phyloP scores from a whole-genome alignment of 176 grass and related monocot genomes.

The Triticum monococcum region DNA sequence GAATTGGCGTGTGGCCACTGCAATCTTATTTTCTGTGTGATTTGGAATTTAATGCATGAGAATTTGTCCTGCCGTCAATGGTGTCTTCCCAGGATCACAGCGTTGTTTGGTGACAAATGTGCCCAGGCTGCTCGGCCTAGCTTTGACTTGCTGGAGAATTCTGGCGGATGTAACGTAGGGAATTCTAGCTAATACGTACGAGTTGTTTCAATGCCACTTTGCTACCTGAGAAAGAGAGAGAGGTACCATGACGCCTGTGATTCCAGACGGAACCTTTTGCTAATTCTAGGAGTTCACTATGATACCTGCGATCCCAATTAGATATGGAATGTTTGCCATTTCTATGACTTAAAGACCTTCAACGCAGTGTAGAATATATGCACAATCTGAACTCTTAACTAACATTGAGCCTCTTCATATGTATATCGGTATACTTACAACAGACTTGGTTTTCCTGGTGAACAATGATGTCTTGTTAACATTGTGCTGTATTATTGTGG shows the following conservation, averaged over 20 bases:
- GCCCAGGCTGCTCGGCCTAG: neutral
- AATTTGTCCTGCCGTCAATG: neutral
- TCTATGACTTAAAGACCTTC: neutral
- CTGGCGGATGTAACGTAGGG: neutral
- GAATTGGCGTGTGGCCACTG: neutral
- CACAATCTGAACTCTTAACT: neutral
- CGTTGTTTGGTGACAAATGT: neutral
- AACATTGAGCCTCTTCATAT: neutral
- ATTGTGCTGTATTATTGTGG: neutral
- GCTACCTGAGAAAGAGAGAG: neutral
- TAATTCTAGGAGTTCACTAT: neutral
- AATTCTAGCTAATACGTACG: neutral
- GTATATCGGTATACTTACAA: neutral
- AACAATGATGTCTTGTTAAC: neutral
- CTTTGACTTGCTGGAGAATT: neutral
- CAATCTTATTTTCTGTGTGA: neutral
- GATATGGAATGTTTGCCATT: neutral
- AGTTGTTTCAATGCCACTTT: neutral
- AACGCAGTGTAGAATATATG: neutral
- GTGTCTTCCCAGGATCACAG: neutral
- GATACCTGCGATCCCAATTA: neutral
- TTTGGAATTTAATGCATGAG: neutral
- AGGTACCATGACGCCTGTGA: neutral
- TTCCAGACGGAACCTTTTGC: neutral
- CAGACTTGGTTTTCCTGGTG: neutral